These are phyloP conservation scores for Aspergillus mulundensis DNA, from an alignment of 495 filamentous ascomycete species.

Conservation along the genomic window DNA sequence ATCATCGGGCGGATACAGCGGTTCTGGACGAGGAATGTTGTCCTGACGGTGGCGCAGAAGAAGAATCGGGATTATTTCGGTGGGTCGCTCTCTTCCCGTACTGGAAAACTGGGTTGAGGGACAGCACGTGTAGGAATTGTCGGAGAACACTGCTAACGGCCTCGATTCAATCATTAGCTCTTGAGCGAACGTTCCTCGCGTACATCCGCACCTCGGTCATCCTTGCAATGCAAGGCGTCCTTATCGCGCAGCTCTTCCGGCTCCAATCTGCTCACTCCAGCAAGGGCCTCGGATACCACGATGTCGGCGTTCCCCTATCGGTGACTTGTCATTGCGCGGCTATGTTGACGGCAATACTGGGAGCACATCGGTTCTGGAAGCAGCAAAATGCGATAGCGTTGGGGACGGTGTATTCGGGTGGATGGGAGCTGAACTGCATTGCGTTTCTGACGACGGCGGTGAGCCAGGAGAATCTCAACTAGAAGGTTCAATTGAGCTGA, in stretches of 20 bases:
- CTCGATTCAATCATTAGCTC: conserved; percentile 42
- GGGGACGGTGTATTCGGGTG: conserved; percentile 62
- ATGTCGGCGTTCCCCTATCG: conserved; percentile 63
- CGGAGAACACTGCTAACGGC: not conserved
- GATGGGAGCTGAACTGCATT: conserved; percentile 62
- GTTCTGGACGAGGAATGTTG: conserved; percentile 42
- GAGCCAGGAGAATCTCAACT: conserved; percentile 21
- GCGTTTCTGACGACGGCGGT: conserved; percentile 47
- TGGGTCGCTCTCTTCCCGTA: conserved; percentile 14
- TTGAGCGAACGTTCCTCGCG: conserved; percentile 74
- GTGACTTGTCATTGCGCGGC: conserved; percentile 55
- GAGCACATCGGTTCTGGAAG: conserved; percentile 63
- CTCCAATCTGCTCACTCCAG: conserved; percentile 50
- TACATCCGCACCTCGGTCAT: conserved; percentile 71
- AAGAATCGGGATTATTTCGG: conserved; percentile 46
- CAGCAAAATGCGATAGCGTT: conserved; percentile 63
- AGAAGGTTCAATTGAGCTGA: conserved; percentile 4
- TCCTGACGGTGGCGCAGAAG: conserved; percentile 38
- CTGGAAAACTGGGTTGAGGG: not conserved
- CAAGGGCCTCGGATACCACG: conserved; percentile 51
- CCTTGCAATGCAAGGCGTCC: conserved; percentile 62
- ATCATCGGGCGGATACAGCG: conserved; percentile 23
- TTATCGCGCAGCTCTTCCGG: conserved; percentile 66
- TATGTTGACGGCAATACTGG: conserved; percentile 52
- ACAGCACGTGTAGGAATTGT: not conserved